These are phyloP conservation scores for Aspergillus sp. DNA, from an alignment of 2,329 filamentous ascomycete species.

Conservation along the genomic window DNA sequence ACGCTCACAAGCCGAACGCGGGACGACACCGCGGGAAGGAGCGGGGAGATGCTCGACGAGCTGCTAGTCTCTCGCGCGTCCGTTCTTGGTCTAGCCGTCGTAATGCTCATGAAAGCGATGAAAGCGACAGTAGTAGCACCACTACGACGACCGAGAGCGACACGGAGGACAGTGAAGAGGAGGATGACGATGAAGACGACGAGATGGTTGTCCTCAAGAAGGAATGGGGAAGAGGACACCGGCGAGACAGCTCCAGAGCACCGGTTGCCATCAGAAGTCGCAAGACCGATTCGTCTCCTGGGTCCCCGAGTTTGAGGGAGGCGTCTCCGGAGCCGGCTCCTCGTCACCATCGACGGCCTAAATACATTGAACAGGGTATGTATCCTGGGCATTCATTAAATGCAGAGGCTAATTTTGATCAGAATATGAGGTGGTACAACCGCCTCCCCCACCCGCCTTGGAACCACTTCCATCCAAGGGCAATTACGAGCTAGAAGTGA, in stretches of 20 bases:
- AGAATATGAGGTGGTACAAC: neutral
- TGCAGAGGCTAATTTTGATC: neutral
- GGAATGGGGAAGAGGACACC: conserved; percentile 13
- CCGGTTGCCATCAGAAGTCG: conserved; percentile 25
- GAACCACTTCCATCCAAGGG: conserved; percentile 25
- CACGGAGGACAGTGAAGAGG: conserved; percentile 3
- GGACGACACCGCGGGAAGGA: neutral
- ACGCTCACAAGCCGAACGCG: neutral
- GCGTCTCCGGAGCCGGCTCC: conserved; percentile 22
- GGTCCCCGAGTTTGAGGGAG: conserved; percentile 35
- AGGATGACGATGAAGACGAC: conserved; percentile 21
- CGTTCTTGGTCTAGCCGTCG: neutral
- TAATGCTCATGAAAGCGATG: neutral
- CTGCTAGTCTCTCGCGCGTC: neutral
- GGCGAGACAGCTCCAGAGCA: conserved; percentile 3
- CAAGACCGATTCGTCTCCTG: conserved; percentile 13
- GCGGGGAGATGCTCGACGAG: neutral
- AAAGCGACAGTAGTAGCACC: neutral
- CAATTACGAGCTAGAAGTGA: conserved; percentile 47
- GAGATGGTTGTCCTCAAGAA: conserved; percentile 24
- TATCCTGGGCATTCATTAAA: neutral
- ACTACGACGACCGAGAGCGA: conserved; percentile 10
- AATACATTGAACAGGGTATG: conserved; percentile 72
- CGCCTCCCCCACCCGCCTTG: conserved; percentile 7
- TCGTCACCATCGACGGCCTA: conserved; percentile 59